Evolutionary conservation across 208 protist genomes (phyloP).

Genomic region (Trypanosoma platydactyli): DNA sequence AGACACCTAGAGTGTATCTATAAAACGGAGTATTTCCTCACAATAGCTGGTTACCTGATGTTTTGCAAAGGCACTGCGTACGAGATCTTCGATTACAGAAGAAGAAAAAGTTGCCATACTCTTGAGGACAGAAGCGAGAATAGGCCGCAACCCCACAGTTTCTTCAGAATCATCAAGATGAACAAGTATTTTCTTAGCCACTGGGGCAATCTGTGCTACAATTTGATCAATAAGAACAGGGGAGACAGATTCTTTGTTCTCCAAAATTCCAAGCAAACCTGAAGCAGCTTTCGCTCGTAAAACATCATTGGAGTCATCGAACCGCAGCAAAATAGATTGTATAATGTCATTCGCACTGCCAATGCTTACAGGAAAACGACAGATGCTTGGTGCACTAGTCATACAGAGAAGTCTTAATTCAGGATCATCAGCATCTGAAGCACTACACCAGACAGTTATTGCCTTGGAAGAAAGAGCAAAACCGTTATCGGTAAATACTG

Average conservation of each 20-base stretch:
- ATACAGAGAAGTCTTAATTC: slow-evolving; percentile 88
- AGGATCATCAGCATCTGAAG: slow-evolving; percentile 81
- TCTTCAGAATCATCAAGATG: slow-evolving; percentile 87
- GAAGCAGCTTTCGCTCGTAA: slow-evolving; percentile 51
- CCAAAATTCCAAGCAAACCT: slow-evolving; percentile 40
- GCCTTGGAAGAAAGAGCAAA: slow-evolving; percentile 46
- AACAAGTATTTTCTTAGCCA: slow-evolving; percentile 77
- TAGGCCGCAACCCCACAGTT: slow-evolving; percentile 45
- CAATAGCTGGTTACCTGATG: slow-evolving; percentile 57
- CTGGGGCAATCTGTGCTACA: slow-evolving; percentile 58
- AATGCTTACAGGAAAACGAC: slow-evolving; percentile 43
- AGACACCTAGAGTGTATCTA: slow-evolving; percentile 39
- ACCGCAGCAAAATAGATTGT: slow-evolving; percentile 69
- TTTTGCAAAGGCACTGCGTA: slow-evolving; percentile 37
- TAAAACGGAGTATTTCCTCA: slow-evolving; percentile 42
- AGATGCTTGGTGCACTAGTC: slow-evolving; percentile 50
- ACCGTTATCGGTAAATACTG: slow-evolving; percentile 34
- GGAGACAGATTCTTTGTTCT: slow-evolving; percentile 22
- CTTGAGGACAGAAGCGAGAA: slow-evolving; percentile 50
- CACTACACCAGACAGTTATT: slow-evolving; percentile 62
- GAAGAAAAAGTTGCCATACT: slow-evolving; percentile 52
- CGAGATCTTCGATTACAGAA: slow-evolving; percentile 61
- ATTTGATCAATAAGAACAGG: slow-evolving; percentile 53
- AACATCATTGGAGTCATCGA: slow-evolving; percentile 81
- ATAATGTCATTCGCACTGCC: slow-evolving; percentile 70